Evolutionary conservation across 805 yeast genomes (phyloP), one percentile per base, ranked within the genome.

Genomic region (Torulaspora microellipsoides): DNA sequence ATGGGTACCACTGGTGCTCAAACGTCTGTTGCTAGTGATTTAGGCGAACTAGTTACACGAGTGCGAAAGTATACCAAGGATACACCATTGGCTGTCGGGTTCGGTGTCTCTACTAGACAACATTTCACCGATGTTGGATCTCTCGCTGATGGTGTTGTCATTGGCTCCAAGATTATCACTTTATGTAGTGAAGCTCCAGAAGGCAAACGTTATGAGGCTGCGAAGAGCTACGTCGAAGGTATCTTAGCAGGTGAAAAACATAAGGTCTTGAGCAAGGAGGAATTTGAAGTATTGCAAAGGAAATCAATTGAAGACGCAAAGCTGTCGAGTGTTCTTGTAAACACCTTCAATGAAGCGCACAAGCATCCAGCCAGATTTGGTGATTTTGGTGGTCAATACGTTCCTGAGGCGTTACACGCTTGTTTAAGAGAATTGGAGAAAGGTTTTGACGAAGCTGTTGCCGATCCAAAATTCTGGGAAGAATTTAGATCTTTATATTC

Each of bases 1-100:
- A 93, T 93, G 99, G 97, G 98, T 53, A 82, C 95, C 46, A 93
- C 99, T 25, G 99, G 99, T 62, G 91, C 95, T 30, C 66, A 64
- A 52, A 70, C 81, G 15, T 76, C 83, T 14, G 70, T 74, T 15
- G 79, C 95, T 34, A 57, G 70, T 5, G 82, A 81, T 49, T 77
- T 91, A 43, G 77, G 80, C 20, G 78, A 71, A 33, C 75, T 93
- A 49, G 80, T 93, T 54, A 70, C 72, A 25, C 80, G 88, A 53
- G 95, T 93, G 13, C 78, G 95, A 63, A 73, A 77, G 47, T 75
- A 77, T 58, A 76, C 95, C n/a, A 80, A 81, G 15, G 83, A 80
- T 40, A 83, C 77, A 32, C 95, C 96, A 29, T 64, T 90, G 48
- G 97, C 97, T 20, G 96, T 93, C 36, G 99, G 99, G 1, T 93